Conservation (phyloP, 306 rosid species). For the Cyamopsis tetragonoloba region DNA sequence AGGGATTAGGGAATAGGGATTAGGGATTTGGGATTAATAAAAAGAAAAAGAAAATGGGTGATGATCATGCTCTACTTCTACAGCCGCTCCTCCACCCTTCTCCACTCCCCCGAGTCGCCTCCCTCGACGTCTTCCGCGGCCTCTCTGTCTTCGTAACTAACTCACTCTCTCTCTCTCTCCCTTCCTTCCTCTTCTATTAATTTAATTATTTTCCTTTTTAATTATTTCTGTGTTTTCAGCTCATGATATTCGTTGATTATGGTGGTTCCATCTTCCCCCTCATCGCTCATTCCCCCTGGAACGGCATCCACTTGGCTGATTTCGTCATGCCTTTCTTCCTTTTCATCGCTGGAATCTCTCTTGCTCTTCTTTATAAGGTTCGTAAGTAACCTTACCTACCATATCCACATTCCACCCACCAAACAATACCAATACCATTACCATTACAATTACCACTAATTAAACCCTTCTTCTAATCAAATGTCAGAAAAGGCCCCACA, state of each 20-base stretch:
- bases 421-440: no score
- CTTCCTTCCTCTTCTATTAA: background rate
- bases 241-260: conserved; percentile 85
- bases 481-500: conserved; percentile 52
- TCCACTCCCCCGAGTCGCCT: conserved; percentile 64
- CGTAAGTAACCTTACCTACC: no score
- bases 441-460: background rate
- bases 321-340: conserved; percentile 86
- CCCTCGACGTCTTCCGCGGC: conserved; percentile 92
- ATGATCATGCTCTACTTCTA: no score
- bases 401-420: no score
- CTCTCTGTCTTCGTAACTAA: conserved; percentile 71
- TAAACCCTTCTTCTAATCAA: background rate
- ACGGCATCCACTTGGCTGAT: conserved; percentile 82
- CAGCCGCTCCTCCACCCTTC: conserved; percentile 37
- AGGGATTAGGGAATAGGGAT: no score
- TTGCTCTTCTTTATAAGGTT: conserved; percentile 78
- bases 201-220: background rate
- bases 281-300: conserved; percentile 79
- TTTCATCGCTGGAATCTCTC: conserved; percentile 76
- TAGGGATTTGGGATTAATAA: no score
- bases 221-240: conserved; percentile 33
- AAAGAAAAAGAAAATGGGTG: no score
- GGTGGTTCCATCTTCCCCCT: conserved; percentile 65
- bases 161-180: background rate